Evolutionary conservation across 371 early-diverging fungal genomes (phyloP), one percentile per base, ranked within the genome.

Genomic region (Rhizopus stolonifer): DNA sequence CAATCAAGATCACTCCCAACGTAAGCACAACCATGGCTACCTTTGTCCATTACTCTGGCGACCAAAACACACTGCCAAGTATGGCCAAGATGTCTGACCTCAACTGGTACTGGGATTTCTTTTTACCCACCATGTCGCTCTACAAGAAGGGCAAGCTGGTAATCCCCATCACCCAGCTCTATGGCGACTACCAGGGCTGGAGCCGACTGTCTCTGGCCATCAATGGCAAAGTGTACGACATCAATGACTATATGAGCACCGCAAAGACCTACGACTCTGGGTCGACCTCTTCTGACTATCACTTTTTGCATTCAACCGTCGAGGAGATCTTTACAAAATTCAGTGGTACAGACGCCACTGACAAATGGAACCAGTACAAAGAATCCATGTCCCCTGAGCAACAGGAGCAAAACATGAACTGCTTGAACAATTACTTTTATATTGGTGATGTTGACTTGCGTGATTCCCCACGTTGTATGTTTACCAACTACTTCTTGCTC

Each of bases 381-480:
- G 58, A 55, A 0, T 47, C 58, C 1, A 62, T 75, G 69, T 51
- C 62, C 1, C 56, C 56, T 1, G 76, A 54, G 38, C 69, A 57
- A 22, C 75, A 72, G 49, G 72, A 49, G 8, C 53, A 54, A 42
- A 77, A 74, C 51, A 49, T 72, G 67, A 63, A 80, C 40, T 97
- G 98, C 72, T 74, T 97, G 53, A 81, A 92, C 48, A 83, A 87
- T 48, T 72, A 88, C 52, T 94, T 94, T 64, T 93, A 91, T 64
- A 87, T 88, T 49, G 98, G 97, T 22, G 86, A 88, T 34, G 80
- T 96, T 5, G 97, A 96, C 65, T 73, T 80, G 32, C 89, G 96
- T 31, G 82, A 89, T 31, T 79, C 90, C 3, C 66, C 85, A 18
- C 80, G 81, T 18, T 98, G 98, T 73, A 80, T 83, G 58, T 89